phyloP scores from a whole-genome alignment of 2,329 filamentous ascomycete species.

The Davidsoniella virescens region DNA sequence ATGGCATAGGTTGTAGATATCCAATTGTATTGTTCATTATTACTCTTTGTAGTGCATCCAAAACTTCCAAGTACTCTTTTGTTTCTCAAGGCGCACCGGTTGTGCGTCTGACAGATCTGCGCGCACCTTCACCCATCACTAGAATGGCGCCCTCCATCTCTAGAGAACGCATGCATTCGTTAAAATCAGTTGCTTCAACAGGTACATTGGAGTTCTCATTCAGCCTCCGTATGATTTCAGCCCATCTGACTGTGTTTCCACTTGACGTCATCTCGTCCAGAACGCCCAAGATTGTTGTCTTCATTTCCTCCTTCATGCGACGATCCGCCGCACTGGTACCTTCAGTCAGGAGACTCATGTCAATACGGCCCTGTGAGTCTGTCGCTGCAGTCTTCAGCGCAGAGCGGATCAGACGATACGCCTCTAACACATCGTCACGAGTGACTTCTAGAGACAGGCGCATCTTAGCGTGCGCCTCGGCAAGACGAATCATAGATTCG shows the following conservation, averaged over 20 bases:
- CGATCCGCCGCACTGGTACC: constrained; percentile 84
- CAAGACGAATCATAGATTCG: constrained; percentile 93
- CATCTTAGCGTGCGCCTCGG: constrained; percentile 98
- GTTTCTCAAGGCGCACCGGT: constrained; percentile 1
- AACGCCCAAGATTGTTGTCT: constrained; percentile 55
- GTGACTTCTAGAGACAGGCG: constrained; percentile 64
- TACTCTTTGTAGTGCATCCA: background rate
- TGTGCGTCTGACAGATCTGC: constrained; percentile 45
- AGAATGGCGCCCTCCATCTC: constrained; percentile 76
- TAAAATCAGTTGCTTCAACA: constrained; percentile 67
- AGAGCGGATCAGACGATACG: constrained; percentile 79
- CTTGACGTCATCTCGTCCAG: constrained; percentile 62
- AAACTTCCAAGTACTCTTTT: background rate
- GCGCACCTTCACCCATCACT: constrained; percentile 67
- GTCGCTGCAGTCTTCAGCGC: constrained; percentile 97
- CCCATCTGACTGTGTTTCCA: constrained; percentile 54
- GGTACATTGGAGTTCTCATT: constrained; percentile 53
- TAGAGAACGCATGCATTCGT: constrained; percentile 60
- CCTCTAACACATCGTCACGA: constrained; percentile 69
- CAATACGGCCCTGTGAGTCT: constrained; percentile 79
- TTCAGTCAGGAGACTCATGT: constrained; percentile 90
- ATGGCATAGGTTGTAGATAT: background rate
- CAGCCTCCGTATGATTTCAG: constrained; percentile 60
- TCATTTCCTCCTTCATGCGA: constrained; percentile 58
- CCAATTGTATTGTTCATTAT: background rate